phyloP scores from a whole-genome alignment of 331 rosid species.

The Stylosanthes scabra region DNA sequence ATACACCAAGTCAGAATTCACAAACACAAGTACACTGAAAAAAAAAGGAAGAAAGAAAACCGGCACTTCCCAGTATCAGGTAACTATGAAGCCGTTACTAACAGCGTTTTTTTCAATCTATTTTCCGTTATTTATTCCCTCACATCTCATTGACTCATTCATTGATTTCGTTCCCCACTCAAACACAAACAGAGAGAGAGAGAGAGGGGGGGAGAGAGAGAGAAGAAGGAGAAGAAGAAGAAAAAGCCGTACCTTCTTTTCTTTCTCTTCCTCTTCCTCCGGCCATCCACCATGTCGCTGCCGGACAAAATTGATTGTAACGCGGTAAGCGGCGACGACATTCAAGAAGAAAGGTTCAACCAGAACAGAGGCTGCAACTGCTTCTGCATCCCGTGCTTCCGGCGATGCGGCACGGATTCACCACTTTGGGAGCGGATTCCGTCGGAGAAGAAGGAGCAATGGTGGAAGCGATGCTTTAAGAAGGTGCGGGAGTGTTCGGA shows the following conservation, averaged over 20 bases:
- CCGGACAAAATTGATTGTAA: background rate
- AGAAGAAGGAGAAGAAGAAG: background rate
- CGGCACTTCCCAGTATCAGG: constrained; percentile 41
- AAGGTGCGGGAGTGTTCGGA: constrained; percentile 73
- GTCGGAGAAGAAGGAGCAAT: constrained; percentile 36
- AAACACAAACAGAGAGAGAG: background rate
- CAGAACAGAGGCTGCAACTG: constrained; percentile 52
- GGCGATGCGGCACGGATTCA: constrained; percentile 17
- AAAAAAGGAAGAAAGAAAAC: background rate
- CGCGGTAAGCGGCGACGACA: constrained; percentile 22
- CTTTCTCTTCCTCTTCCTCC: background rate
- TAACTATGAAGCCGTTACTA: background rate
- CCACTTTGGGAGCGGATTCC: constrained; percentile 55
- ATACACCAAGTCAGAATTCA: too few species aligned
- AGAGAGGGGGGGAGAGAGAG: background rate
- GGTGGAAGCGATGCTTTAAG: constrained; percentile 67
- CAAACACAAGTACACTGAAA: too few species aligned
- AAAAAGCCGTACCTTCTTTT: background rate
- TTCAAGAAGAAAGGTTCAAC: constrained; percentile 21
- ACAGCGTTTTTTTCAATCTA: constrained; percentile 6
- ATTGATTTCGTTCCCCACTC: too few species aligned
- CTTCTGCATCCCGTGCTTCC: constrained; percentile 47
- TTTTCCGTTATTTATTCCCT: constrained; percentile 23
- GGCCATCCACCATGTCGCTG: background rate
- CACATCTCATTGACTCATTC: background rate